Conservation (phyloP, 2,329 filamentous ascomycete genomes). For the Fusarium setosum region DNA sequence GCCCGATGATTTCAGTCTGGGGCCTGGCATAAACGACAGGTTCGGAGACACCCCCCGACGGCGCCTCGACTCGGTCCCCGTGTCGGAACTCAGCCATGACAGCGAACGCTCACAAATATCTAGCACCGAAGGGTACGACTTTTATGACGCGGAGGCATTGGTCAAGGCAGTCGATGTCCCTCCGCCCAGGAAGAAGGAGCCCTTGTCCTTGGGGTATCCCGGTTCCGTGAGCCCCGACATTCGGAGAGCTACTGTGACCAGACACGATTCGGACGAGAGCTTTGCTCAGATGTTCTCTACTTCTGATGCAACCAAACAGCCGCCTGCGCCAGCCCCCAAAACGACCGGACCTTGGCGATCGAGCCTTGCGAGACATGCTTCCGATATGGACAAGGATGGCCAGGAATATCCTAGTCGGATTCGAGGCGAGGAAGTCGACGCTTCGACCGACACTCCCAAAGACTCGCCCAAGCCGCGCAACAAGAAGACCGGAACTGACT, state of each 20-base stretch:
- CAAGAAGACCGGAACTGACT: conserved; percentile 38
- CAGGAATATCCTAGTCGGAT: conserved; percentile 59
- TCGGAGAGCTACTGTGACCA: conserved; percentile 43
- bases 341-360: conserved; percentile 40
- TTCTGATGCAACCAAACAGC: conserved; percentile 57
- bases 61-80: conserved; percentile 61
- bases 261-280: conserved; percentile 70
- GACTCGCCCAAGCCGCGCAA: conserved; percentile 10
- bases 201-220: conserved; percentile 48
- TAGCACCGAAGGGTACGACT: conserved; percentile 72
- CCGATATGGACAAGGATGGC: conserved; percentile 43
- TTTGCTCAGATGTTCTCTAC: conserved; percentile 69
- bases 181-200: conserved; percentile 52
- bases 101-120: conserved; percentile 60
- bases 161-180: conserved; percentile 65
- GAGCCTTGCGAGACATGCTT: conserved; percentile 43
- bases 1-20: conserved; percentile 62
- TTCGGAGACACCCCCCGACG: conserved; percentile 52
- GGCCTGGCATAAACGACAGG: conserved; percentile 57
- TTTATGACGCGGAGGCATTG: conserved; percentile 70
- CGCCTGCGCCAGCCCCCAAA: conserved; percentile 20
- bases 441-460: conserved; percentile 20
- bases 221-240: conserved; percentile 41
- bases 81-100: conserved; percentile 63
- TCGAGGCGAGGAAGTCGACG: conserved; percentile 53